Evolutionary conservation across 2,329 filamentous ascomycete genomes (phyloP).

Genomic region (Colletotrichum ledebouriae): DNA sequence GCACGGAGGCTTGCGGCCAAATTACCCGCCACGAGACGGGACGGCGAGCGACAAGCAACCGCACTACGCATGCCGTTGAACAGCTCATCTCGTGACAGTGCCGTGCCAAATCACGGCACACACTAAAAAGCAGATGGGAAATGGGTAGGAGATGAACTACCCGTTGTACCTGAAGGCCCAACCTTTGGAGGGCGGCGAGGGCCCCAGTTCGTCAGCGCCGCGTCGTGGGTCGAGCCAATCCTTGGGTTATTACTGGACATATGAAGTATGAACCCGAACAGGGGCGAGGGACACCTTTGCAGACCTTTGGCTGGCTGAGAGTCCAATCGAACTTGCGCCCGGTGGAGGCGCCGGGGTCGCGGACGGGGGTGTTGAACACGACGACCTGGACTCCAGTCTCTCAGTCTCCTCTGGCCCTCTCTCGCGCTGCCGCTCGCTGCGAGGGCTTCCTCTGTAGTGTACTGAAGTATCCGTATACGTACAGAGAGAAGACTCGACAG

Average conservation of each 20-base stretch:
- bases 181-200: slow-evolving; percentile 24
- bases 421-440: neutral
- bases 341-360: slow-evolving; percentile 27
- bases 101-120: slow-evolving; percentile 9
- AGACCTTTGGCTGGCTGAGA: slow-evolving; percentile 33
- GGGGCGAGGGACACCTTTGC: slow-evolving; percentile 20
- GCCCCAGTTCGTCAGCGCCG: slow-evolving; percentile 34
- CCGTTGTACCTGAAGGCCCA: slow-evolving; percentile 18
- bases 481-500: neutral
- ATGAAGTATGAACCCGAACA: slow-evolving; percentile 33
- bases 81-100: slow-evolving; percentile 3
- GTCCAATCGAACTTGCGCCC: slow-evolving; percentile 38
- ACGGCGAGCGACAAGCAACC: slow-evolving; percentile 18
- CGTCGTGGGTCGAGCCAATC: slow-evolving; percentile 35
- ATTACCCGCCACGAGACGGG: neutral
- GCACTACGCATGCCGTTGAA: neutral
- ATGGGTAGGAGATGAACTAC: neutral
- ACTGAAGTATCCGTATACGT: too few relatives aligned
- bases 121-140: neutral
- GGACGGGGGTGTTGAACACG: slow-evolving; percentile 15
- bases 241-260: slow-evolving; percentile 38
- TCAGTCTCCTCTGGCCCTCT: neutral
- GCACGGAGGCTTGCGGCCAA: slow-evolving; percentile 1
- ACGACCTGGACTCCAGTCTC: neutral
- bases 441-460: neutral